phyloP scores from a whole-genome alignment of 192 early-diverging fungal genomes.

The Phlyctochytrium arcticum region DNA sequence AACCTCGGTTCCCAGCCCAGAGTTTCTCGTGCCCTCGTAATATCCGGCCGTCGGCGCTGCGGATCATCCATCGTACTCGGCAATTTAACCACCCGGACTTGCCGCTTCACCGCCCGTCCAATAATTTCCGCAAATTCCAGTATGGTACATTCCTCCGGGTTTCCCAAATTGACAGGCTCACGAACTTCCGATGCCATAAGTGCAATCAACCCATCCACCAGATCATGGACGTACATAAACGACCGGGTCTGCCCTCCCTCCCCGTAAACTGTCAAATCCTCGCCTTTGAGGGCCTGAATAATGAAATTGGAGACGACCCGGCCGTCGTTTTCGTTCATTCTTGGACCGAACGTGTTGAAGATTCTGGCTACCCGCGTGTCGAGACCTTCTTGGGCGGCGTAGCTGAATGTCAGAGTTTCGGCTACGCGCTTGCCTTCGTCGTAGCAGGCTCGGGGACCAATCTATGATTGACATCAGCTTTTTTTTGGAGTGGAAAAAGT shows the following conservation, averaged over 20 bases:
- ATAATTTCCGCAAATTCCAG: slow-evolving; percentile 74
- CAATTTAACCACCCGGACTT: slow-evolving; percentile 56
- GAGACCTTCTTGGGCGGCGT: slow-evolving; percentile 69
- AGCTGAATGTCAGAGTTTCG: slow-evolving; percentile 77
- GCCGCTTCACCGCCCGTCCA: slow-evolving; percentile 53
- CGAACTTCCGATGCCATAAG: slow-evolving; percentile 65
- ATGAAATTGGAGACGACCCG: slow-evolving; percentile 85
- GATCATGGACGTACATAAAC: slow-evolving; percentile 82
- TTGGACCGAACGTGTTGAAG: slow-evolving; percentile 78
- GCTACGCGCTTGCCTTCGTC: slow-evolving; percentile 84
- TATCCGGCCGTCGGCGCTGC: slow-evolving; percentile 70
- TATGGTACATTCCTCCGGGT: slow-evolving; percentile 82
- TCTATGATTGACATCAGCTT: too few relatives aligned
- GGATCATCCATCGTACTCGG: slow-evolving; percentile 73
- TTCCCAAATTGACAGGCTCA: slow-evolving; percentile 77
- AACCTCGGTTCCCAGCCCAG: slow-evolving; percentile 73
- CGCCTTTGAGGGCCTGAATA: slow-evolving; percentile 71
- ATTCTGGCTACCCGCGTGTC: slow-evolving; percentile 75
- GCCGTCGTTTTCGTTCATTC: slow-evolving; percentile 80
- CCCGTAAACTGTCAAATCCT: slow-evolving; percentile 76
- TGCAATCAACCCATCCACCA: slow-evolving; percentile 75
- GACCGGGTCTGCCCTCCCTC: slow-evolving; percentile 75
- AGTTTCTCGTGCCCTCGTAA: slow-evolving; percentile 56
- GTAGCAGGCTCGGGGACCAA: slow-evolving; percentile 81
- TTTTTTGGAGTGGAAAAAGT: too few relatives aligned